These are phyloP conservation scores for Neurospora sp. DNA, from an alignment of 2,329 filamentous ascomycete species.

Conservation along the genomic window DNA sequence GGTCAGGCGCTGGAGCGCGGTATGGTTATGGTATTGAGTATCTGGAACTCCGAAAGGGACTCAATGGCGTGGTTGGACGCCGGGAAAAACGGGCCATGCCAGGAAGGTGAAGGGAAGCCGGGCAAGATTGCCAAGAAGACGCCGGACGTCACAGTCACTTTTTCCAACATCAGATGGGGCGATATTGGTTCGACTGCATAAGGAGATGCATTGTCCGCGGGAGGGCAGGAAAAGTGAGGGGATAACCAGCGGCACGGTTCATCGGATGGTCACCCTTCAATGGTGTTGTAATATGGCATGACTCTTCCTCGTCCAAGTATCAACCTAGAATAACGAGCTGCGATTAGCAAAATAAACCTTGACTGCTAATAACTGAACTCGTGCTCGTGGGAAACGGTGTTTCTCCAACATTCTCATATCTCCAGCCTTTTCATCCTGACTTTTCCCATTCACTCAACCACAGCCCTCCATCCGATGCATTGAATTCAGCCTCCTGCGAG, in stretches of 20 bases:
- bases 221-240: not conserved
- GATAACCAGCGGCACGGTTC: not conserved
- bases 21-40: constrained; percentile 37
- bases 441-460: not conserved
- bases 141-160: constrained; percentile 33
- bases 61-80: constrained; percentile 44
- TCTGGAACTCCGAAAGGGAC: constrained; percentile 38
- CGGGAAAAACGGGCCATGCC: constrained; percentile 34
- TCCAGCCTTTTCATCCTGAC: not conserved
- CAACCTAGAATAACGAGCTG: not conserved
- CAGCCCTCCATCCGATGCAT: not conserved
- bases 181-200: constrained; percentile 39
- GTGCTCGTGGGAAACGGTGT: not conserved
- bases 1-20: constrained; percentile 32
- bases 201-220: not conserved
- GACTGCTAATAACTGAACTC: not conserved
- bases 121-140: constrained; percentile 29
- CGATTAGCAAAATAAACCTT: not conserved
- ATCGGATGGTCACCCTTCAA: not conserved
- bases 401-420: not conserved
- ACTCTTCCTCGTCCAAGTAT: not conserved
- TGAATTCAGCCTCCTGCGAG: not conserved
- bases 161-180: constrained; percentile 40
- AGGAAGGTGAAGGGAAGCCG: constrained; percentile 35
- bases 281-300: not conserved